A percentile compares a stretch with the other conserved stretches of the same genome.
phyloP scores from a whole-genome alignment of 495 filamentous ascomycete genomes.

The Aspergillus ellipticus region DNA sequence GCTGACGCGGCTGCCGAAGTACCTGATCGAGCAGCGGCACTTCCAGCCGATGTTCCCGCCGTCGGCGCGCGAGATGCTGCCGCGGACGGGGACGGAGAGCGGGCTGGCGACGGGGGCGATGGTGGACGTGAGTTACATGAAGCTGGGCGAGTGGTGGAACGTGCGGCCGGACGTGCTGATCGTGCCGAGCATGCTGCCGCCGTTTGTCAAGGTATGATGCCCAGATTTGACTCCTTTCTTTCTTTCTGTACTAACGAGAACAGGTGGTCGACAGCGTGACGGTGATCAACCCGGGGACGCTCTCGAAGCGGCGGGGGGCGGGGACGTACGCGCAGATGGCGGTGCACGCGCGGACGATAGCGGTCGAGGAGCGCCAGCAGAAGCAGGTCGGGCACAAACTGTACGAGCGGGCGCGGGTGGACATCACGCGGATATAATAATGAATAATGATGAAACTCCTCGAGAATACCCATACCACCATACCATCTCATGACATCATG shows the following conservation, averaged over 20 bases:
- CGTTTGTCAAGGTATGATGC: constrained; percentile 80
- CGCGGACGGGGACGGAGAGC: constrained; percentile 55
- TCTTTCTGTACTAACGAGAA: constrained; percentile 1
- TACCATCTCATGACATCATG: too few relatives aligned
- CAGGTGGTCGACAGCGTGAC: constrained; percentile 82
- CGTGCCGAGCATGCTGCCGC: constrained; percentile 74
- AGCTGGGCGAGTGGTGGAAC: constrained; percentile 85
- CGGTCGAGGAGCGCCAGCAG: constrained; percentile 54
- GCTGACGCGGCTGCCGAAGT: constrained; percentile 62
- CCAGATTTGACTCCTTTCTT: not conserved
- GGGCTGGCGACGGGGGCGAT: constrained; percentile 63
- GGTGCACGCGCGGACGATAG: constrained; percentile 59
- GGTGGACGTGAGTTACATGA: constrained; percentile 80
- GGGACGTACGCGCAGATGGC: constrained; percentile 79
- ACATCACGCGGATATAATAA: constrained; percentile 70
- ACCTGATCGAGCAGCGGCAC: constrained; percentile 82
- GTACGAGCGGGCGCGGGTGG: constrained; percentile 79
- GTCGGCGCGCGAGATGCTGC: constrained; percentile 58
- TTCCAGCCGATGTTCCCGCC: constrained; percentile 89
- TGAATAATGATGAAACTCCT: constrained; percentile 26
- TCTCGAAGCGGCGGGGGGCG: constrained; percentile 76
- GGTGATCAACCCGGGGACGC: constrained; percentile 79
- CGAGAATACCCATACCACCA: too few relatives aligned
- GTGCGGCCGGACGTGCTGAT: constrained; percentile 82
- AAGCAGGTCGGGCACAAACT: constrained; percentile 66